Conservation (phyloP, 2,329 filamentous ascomycete species). For the Fusarium sp. region DNA sequence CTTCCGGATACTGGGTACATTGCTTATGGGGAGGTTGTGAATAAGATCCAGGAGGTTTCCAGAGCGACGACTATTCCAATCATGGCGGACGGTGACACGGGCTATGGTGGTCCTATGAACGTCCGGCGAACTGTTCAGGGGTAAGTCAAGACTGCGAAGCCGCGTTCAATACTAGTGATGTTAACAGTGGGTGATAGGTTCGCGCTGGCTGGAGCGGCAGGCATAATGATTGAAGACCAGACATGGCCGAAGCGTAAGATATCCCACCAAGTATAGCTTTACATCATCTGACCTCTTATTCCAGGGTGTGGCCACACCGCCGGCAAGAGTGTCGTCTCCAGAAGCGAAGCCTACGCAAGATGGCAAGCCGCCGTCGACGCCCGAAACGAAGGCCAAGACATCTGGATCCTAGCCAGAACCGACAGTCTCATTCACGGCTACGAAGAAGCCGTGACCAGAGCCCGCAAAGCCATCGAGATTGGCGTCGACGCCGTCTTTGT, state of each 20-base stretch:
- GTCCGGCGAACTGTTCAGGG: conserved; percentile 57
- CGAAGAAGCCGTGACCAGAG: conserved; percentile 58
- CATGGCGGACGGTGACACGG: conserved; percentile 60
- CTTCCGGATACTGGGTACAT: conserved; percentile 63
- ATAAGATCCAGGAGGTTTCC: conserved; percentile 56
- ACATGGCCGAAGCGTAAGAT: conserved; percentile 60
- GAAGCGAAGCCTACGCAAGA: conserved; percentile 58
- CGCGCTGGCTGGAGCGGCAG: conserved; percentile 54
- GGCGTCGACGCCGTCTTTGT: conserved; percentile 59
- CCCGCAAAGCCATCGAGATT: conserved; percentile 54
- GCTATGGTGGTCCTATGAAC: conserved; percentile 61
- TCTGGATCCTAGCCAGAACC: conserved; percentile 59
- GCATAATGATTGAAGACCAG: conserved; percentile 59
- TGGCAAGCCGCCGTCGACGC: conserved; percentile 60
- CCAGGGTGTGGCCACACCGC: conserved; percentile 54
- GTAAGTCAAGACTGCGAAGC: conserved; percentile 3
- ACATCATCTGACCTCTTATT: neutral
- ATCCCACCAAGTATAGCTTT: neutral
- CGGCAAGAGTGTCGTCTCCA: conserved; percentile 58
- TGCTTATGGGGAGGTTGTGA: conserved; percentile 58
- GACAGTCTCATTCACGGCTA: conserved; percentile 56
- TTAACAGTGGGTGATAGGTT: conserved; percentile 41
- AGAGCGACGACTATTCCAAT: conserved; percentile 54
- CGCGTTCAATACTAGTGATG: neutral
- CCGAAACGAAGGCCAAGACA: conserved; percentile 57